Base-by-base conservation (phyloP, 2,329 filamentous ascomycete genomes). In the Blumeria hordei region DNA sequence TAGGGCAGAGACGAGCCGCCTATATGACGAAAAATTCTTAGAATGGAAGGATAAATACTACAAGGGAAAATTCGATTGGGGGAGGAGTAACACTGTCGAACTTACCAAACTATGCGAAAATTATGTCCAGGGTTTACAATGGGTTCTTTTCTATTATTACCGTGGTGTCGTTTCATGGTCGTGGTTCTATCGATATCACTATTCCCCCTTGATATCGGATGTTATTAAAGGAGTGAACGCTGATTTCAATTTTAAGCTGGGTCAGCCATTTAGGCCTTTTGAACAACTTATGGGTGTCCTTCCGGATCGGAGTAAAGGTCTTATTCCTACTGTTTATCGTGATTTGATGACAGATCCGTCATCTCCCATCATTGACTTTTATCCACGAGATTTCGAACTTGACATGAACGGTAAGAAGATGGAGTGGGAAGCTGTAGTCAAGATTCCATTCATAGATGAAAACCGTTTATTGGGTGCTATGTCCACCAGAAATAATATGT, bases 361-460 rank as follows among this genome's bases (percentile, higher is more conserved):
- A 14, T 96, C 90, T 14, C 88, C 92, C 1, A 98, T 98, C 66
- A 84, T 94, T 64, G 92, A 98, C 66, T 98, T 98, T 67, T 98
- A 98, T 64, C 92, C 92, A 2, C 78, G 90, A 62, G 92, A 98
- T 63, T 98, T 98, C 64, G 87, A 93, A 60, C 74, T 98, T 43
- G 93, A 98, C 66, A 96, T 98, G 92, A 96, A 98, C 62, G 93
- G 92, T 57, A 98, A 98, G 72, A 98, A 94, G 71, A 93, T 94
- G 84, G 93, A 98, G 59, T 98, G 92, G 92, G 92, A 98, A 66
- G 92, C 92, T 33, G 90, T 98, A 39, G 88, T 98, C 60, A 98
- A 96, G 69, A 98, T 98, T 64, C 92, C 92, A 0, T 98, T 98
- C 69, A 98, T 98, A 59, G 87, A 98, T 57, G 90, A 98, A 67